Evolutionary conservation across 116 monocot species (phyloP).

Genomic region (Zostera marina): DNA sequence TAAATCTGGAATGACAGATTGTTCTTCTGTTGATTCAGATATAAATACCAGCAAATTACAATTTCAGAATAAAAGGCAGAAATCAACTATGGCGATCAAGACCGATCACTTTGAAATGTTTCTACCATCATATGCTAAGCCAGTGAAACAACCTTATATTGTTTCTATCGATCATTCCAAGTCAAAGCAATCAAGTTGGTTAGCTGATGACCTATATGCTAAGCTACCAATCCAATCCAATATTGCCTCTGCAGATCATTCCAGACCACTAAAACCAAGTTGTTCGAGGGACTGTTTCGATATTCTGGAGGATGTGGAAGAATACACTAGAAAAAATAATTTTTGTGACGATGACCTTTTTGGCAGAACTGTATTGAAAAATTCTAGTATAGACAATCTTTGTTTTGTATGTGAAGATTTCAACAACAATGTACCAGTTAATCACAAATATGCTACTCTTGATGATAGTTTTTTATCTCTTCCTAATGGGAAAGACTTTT

Average conservation of each 20-base stretch:
- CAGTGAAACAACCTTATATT: conserved; percentile 12
- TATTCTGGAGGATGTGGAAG: conserved; percentile 9
- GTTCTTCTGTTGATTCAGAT: conserved; percentile 72
- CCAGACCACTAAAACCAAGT: conserved; percentile 10
- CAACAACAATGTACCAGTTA: conserved; percentile 13
- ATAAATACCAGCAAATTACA: conserved; percentile 35
- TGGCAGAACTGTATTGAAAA: conserved; percentile 5
- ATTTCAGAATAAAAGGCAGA: conserved; percentile 34
- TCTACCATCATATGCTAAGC: conserved; percentile 13
- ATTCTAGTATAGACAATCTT: conserved; percentile 12
- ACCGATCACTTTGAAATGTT: conserved; percentile 9
- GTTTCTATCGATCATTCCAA: conserved; percentile 8
- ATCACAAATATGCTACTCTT: conserved; percentile 10
- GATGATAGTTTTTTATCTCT: conserved; percentile 11
- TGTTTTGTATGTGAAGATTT: conserved; percentile 9
- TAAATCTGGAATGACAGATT: conserved; percentile 90
- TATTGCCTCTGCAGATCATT: conserved; percentile 8
- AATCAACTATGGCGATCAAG: conserved; percentile 6
- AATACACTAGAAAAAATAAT: conserved; percentile 2
- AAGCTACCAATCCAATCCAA: conserved; percentile 12
- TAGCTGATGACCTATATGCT: conserved; percentile 4
- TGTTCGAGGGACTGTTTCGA: conserved; percentile 12
- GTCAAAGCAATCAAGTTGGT: conserved; percentile 3
- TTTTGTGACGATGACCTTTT: conserved; percentile 7
- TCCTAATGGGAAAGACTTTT: conserved; percentile 14